A percentile compares a stretch with the other conserved stretches of the same genome.
Conservation (phyloP, 306 rosid genomes). For the Pachyrhizus erosus region DNA sequence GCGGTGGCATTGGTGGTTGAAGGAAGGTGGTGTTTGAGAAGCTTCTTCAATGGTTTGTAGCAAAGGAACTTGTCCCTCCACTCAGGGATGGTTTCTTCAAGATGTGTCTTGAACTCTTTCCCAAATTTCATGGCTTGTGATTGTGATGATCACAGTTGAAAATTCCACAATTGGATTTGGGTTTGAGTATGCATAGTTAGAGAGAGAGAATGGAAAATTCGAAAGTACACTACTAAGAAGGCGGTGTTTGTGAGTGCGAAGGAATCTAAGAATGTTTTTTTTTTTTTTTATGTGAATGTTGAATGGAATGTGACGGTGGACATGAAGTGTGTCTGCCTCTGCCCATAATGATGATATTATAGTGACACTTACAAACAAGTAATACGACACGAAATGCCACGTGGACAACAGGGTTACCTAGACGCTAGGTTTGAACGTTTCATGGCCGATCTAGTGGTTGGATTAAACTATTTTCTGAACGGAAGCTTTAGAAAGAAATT, state of each 20-base stretch:
- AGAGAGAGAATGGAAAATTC: not conserved
- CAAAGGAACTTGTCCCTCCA: conserved; percentile 99
- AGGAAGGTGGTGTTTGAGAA: conserved; percentile 61
- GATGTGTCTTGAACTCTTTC: conserved; percentile 83
- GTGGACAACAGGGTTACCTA: not conserved
- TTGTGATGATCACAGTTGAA: conserved; percentile 21
- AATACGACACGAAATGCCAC: not conserved
- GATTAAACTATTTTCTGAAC: not conserved
- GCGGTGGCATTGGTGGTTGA: conserved; percentile 26
- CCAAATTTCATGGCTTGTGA: conserved; percentile 79
- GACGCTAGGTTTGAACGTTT: not conserved
- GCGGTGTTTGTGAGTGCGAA: not conserved
- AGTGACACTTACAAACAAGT: not conserved
- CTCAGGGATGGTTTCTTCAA: conserved; percentile 92
- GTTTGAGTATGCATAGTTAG: not conserved
- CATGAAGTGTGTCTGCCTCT: not conserved
- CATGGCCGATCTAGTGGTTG: not conserved
- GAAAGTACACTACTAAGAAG: too few species aligned
- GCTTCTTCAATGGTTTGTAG: conserved; percentile 88
- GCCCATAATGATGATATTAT: not conserved
- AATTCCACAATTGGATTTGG: not conserved
- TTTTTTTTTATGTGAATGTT: not conserved
- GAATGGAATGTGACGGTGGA: not conserved
- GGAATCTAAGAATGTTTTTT: conserved; percentile 4
- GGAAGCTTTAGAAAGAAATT: too few species aligned